Percentiles rank a stretch among this genome's conserved stretches.
Conservation (phyloP, 176 grass and related monocot species). For the Alopecurus myosuroides region DNA sequence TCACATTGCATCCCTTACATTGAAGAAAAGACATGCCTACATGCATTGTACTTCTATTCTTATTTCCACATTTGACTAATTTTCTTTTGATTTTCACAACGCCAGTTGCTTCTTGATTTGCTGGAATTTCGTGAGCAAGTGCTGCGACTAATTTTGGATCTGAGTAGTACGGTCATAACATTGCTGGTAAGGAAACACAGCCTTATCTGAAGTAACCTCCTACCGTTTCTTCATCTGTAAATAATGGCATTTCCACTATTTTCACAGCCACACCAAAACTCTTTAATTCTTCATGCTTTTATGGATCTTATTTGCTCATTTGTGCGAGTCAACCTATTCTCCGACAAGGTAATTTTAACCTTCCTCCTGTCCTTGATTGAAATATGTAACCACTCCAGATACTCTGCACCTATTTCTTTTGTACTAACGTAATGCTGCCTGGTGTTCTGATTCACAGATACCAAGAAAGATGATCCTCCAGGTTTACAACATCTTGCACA, state of each 20-base stretch:
- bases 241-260: constrained; percentile 22
- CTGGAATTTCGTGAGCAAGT: constrained; percentile 98
- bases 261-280: constrained; percentile 94
- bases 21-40: neutral
- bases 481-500: constrained; percentile 88
- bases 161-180: constrained; percentile 99
- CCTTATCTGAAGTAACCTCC: neutral
- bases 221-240: neutral
- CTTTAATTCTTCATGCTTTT: constrained; percentile 97
- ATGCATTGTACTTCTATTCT: neutral
- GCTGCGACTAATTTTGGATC: constrained; percentile 85
- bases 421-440: neutral
- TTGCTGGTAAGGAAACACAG: constrained; percentile 61
- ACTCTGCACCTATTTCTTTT: neutral
- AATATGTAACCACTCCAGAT: neutral
- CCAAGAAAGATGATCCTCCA: constrained; percentile 99
- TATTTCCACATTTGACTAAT: neutral
- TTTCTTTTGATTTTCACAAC: constrained; percentile 15
- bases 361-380: constrained; percentile 21
- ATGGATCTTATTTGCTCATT: constrained; percentile 98
- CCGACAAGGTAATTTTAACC: constrained; percentile 71
- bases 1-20: neutral
- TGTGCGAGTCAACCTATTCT: constrained; percentile 93
- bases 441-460: constrained; percentile 52
- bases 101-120: constrained; percentile 90